Percentiles rank a stretch among this genome's conserved stretches.
Evolutionary conservation across 1,284 basidiomycete species (phyloP).

Genomic region (Phellopilus nigrolimitatus): DNA sequence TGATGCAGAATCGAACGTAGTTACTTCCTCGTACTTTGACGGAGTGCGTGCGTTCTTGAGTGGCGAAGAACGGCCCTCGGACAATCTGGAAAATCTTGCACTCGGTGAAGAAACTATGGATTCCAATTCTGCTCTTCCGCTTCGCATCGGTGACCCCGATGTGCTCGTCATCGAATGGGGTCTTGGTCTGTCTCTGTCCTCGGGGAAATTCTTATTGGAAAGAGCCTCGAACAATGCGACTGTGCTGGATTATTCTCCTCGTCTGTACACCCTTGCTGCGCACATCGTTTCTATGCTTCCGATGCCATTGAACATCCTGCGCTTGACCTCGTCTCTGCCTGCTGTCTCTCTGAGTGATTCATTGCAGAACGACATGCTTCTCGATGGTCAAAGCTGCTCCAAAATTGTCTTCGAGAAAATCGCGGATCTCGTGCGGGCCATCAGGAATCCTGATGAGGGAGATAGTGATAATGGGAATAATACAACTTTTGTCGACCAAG

Average conservation of each 20-base stretch:
- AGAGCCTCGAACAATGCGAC: no score
- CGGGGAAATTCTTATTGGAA: background rate
- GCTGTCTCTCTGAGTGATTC: no score
- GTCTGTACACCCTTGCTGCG: background rate
- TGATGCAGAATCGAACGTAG: background rate
- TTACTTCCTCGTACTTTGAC: background rate
- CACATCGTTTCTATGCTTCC: background rate
- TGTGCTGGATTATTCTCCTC: conserved; percentile 7
- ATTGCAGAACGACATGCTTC: no score
- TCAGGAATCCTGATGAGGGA: background rate
- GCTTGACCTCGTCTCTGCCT: background rate
- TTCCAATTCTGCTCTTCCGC: background rate
- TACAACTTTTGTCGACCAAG: background rate
- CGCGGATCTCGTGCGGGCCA: background rate
- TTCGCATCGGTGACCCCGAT: background rate
- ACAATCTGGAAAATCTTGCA: background rate
- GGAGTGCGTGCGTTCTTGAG: background rate
- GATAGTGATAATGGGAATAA: background rate
- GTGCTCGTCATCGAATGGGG: conserved; percentile 12
- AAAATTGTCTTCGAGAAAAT: background rate
- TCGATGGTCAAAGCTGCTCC: no score
- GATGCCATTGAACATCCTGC: background rate
- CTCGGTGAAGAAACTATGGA: background rate
- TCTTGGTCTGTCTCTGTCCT: background rate
- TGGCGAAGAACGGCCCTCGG: background rate